These are phyloP conservation scores for Elaeis guineensis DNA, from an alignment of 176 grass and related monocot species.

Conservation along the genomic window DNA sequence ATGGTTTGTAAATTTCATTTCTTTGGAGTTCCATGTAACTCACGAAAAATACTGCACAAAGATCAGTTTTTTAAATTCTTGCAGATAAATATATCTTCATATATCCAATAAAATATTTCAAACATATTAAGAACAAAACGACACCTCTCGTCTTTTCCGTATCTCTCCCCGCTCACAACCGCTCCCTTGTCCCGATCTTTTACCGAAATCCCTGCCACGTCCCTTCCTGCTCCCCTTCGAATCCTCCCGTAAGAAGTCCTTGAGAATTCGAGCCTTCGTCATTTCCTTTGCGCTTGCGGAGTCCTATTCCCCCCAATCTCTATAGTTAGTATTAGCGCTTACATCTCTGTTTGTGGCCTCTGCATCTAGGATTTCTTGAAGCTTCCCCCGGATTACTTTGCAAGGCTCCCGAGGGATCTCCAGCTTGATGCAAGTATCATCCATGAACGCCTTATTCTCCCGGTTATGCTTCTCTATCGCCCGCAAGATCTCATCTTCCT, in stretches of 20 bases:
- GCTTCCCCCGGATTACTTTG: constrained; percentile 61
- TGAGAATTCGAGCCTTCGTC: constrained; percentile 8
- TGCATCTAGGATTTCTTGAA: constrained; percentile 39
- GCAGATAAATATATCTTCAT: too few relatives aligned
- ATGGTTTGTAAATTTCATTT: too few relatives aligned
- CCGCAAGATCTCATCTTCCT: too few relatives aligned
- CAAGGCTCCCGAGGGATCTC: constrained; percentile 56
- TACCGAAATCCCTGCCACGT: background rate
- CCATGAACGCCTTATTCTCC: too few relatives aligned
- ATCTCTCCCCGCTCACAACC: constrained; percentile 6
- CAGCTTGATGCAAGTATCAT: constrained; percentile 38
- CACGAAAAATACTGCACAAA: too few relatives aligned
- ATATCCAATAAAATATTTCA: too few relatives aligned
- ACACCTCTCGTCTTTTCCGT: constrained; percentile 37
- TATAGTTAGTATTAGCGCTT: background rate
- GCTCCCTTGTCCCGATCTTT: constrained; percentile 10
- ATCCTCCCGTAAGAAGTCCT: background rate
- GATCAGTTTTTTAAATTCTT: too few relatives aligned
- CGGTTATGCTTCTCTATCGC: too few relatives aligned
- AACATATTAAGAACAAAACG: too few relatives aligned
- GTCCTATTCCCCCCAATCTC: constrained; percentile 52
- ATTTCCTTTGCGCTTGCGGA: constrained; percentile 30
- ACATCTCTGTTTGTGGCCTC: background rate
- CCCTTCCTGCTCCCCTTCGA: background rate
- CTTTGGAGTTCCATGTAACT: too few relatives aligned